Conservation (phyloP, 345 rosid species). For the Aethionema arabicum region DNA sequence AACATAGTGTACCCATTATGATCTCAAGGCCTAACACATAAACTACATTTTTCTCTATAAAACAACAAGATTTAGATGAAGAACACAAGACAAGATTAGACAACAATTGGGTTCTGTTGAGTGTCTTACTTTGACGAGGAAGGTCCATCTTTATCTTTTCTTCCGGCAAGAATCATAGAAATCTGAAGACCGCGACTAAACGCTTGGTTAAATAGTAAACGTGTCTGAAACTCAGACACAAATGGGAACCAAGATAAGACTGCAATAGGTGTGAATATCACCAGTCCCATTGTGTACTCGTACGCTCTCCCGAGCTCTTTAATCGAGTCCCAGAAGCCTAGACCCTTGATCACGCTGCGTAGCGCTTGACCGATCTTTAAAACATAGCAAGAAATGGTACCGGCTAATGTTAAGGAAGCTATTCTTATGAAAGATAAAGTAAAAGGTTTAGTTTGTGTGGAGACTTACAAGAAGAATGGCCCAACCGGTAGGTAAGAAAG, state of each 20-base stretch:
- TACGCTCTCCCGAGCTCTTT: slow-evolving; percentile 91
- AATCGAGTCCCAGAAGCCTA: slow-evolving; percentile 77
- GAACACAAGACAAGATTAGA: background rate
- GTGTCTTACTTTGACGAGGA: slow-evolving; percentile 26
- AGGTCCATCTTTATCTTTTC: slow-evolving; percentile 47
- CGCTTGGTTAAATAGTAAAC: slow-evolving; percentile 94
- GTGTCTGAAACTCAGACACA: slow-evolving; percentile 81
- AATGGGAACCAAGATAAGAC: slow-evolving; percentile 87
- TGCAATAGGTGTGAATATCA: slow-evolving; percentile 70
- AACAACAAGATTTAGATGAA: slow-evolving; percentile 10
- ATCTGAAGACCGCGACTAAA: slow-evolving; percentile 93
- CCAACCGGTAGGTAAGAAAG: slow-evolving; percentile 92
- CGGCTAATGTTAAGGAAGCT: slow-evolving; percentile 7
- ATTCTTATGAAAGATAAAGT: background rate
- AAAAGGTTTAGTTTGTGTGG: slow-evolving; percentile 3
- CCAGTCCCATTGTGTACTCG: slow-evolving; percentile 73
- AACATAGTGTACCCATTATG: too few relatives aligned
- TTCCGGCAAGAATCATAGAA: slow-evolving; percentile 75
- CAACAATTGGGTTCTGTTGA: background rate
- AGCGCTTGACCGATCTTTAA: slow-evolving; percentile 72
- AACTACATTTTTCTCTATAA: background rate
- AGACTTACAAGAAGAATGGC: slow-evolving; percentile 79
- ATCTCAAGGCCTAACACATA: too few relatives aligned
- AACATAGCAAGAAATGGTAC: slow-evolving; percentile 5
- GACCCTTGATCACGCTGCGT: slow-evolving; percentile 44